Evolutionary conservation across 805 yeast genomes (phyloP).

Genomic region (Saitoella complicata): DNA sequence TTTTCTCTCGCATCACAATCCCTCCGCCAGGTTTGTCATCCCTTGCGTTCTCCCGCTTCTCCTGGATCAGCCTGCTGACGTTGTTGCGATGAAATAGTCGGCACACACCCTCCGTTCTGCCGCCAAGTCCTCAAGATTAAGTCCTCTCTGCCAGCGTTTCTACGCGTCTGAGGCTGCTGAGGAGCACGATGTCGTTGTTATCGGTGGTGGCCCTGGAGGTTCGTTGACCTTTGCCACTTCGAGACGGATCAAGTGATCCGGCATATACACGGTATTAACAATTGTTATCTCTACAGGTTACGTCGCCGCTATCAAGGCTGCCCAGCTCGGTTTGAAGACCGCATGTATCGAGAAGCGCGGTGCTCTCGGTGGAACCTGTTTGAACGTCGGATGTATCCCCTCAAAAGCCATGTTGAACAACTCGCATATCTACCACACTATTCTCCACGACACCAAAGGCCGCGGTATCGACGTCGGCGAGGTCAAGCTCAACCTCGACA

Average conservation of each 20-base stretch:
- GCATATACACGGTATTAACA: neutral
- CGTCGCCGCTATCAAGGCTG: slow-evolving; percentile 96
- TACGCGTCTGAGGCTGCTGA: slow-evolving; percentile 12
- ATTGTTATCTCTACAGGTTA: slow-evolving; percentile 4
- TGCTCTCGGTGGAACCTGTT: slow-evolving; percentile 90
- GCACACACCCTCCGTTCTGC: neutral
- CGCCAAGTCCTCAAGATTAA: neutral
- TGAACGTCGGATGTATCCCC: slow-evolving; percentile 98
- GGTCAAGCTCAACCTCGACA: slow-evolving; percentile 55
- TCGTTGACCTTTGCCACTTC: slow-evolving; percentile 20
- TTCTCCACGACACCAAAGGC: slow-evolving; percentile 62
- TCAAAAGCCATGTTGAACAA: slow-evolving; percentile 91
- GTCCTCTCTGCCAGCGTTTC: neutral
- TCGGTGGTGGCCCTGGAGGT: slow-evolving; percentile 99
- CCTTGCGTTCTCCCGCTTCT: neutral
- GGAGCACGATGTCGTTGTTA: slow-evolving; percentile 80
- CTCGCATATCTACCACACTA: slow-evolving; percentile 81
- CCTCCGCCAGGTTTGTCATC: neutral
- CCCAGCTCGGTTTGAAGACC: slow-evolving; percentile 84
- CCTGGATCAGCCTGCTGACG: neutral
- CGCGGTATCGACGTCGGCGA: slow-evolving; percentile 76
- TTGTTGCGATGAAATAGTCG: neutral
- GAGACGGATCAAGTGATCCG: neutral
- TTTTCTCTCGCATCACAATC: too few species aligned
- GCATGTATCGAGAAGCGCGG: slow-evolving; percentile 98